Conservation (phyloP, 2,329 filamentous ascomycete species). For the Waltergamsia citrina region DNA sequence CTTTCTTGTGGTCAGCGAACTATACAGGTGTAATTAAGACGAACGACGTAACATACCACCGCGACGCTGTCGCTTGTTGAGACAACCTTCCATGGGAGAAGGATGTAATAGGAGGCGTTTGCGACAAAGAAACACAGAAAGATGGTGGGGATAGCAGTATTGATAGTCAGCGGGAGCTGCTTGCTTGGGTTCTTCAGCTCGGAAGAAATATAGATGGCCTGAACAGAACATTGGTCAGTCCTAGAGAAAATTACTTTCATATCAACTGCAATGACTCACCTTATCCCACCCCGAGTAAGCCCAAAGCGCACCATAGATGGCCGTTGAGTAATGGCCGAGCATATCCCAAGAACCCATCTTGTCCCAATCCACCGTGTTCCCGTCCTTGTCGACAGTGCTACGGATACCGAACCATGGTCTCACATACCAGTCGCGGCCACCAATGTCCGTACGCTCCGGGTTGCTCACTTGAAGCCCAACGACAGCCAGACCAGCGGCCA, state of each 20-base stretch:
- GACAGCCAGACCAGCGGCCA: constrained; percentile 38
- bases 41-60: constrained; percentile 36
- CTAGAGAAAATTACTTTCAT: background rate
- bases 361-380: constrained; percentile 37
- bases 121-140: constrained; percentile 49
- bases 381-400: constrained; percentile 38
- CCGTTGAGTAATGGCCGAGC: constrained; percentile 49
- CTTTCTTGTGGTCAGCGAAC: constrained; percentile 14
- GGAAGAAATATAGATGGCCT: constrained; percentile 46
- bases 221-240: constrained; percentile 2
- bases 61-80: constrained; percentile 52
- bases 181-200: constrained; percentile 40
- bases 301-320: constrained; percentile 54
- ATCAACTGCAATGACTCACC: constrained; percentile 25
- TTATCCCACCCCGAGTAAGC: constrained; percentile 61
- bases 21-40: background rate
- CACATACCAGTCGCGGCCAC: constrained; percentile 39
- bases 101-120: constrained; percentile 53
- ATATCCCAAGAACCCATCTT: constrained; percentile 44
- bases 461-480: constrained; percentile 27
- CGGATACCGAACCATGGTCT: constrained; percentile 47
- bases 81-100: constrained; percentile 50
- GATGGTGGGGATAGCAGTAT: constrained; percentile 50
- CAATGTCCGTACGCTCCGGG: constrained; percentile 22
- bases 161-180: constrained; percentile 52